Evolutionary conservation across 1,284 basidiomycete genomes (phyloP).

Genomic region (Naganishia sp.): DNA sequence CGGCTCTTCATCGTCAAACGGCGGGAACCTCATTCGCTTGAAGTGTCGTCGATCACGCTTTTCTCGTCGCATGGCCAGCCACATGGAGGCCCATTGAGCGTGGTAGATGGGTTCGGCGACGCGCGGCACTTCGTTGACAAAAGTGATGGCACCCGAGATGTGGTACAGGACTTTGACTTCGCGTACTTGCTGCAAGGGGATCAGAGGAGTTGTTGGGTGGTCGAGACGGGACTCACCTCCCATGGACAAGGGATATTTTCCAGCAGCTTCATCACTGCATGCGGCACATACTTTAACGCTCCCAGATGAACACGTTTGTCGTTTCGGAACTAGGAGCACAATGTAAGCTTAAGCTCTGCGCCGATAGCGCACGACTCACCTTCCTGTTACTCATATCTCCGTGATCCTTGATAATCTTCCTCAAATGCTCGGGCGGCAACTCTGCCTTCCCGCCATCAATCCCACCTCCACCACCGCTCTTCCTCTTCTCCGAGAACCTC

Average conservation of each 20-base stretch:
- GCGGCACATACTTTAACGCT: conserved; percentile 97
- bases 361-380: too few species aligned
- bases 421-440: conserved; percentile 74
- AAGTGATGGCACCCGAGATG: conserved; percentile 99
- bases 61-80: conserved; percentile 98
- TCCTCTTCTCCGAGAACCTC: conserved; percentile 52
- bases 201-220: background rate
- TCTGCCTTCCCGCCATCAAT: conserved; percentile 55
- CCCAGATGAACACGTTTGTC: conserved; percentile 99
- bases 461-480: conserved; percentile 51
- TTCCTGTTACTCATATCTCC: conserved; percentile 96
- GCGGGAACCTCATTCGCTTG: conserved; percentile 99
- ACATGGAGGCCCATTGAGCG: conserved; percentile 99
- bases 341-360: too few species aligned
- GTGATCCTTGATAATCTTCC: conserved; percentile 97
- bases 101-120: conserved; percentile 98
- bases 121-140: conserved; percentile 96
- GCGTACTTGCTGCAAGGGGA: conserved; percentile 69
- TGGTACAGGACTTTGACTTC: conserved; percentile 96
- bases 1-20: conserved; percentile 99
- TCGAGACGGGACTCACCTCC: conserved; percentile 61
- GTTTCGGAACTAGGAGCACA: conserved; percentile 90
- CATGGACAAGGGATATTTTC: conserved; percentile 99
- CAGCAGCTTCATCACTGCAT: conserved; percentile 97
- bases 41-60: conserved; percentile 99